Base-by-base conservation (phyloP, 2,329 filamentous ascomycete genomes). In the Scorias spongiosa region DNA sequence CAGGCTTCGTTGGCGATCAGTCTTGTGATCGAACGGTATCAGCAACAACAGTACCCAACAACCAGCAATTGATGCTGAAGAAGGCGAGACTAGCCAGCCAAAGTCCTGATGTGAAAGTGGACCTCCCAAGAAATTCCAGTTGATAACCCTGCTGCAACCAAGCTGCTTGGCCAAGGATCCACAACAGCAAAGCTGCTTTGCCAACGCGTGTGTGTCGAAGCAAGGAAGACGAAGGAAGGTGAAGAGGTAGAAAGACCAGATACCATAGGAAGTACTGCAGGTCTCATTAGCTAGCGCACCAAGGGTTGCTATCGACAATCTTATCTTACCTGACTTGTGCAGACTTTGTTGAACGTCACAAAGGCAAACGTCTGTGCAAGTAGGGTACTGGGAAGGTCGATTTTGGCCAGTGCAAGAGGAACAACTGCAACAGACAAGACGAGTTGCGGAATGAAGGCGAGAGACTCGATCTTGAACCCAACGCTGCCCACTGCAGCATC, bases 321-420 rank as follows among this genome's bases (percentile, higher is more conserved):
- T 7, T 26, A 7, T 26, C 72, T 50, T 74, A 91, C 86, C 74
- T 96, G 89, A 57, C 87, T 94, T 2, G 91, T 98, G 72, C 89
- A 96, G 49, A 98, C 91, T 68, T 98, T 98, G 67, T 98, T 98
- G 55, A 96, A 96, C 0, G 87, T 81, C 3, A 96, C 91, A 63
- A 98, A 98, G 0, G 89, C 85, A 64, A 95, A 94, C 0, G 91
- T 96, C 65, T 98, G 91, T 3, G 85, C 86, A 48, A 96, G 75
- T 84, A 96, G 88, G 5, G 84, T 81, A 0, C 79, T 76, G 1
- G 88, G 73, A 0, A 98, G 72, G 54, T 91, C 80, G 54, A 78
- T 82, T 60, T 89, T 93, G 12, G 85, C 84, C 15, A 94, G 66
- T 1, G 73, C 70, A 2, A 94, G 58, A 1, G 85, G 82, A 38